A percentile compares a stretch with the other conserved stretches of the same genome.
Conservation (phyloP, 140 eudicot species). For the Erigeron philadelphicus region DNA sequence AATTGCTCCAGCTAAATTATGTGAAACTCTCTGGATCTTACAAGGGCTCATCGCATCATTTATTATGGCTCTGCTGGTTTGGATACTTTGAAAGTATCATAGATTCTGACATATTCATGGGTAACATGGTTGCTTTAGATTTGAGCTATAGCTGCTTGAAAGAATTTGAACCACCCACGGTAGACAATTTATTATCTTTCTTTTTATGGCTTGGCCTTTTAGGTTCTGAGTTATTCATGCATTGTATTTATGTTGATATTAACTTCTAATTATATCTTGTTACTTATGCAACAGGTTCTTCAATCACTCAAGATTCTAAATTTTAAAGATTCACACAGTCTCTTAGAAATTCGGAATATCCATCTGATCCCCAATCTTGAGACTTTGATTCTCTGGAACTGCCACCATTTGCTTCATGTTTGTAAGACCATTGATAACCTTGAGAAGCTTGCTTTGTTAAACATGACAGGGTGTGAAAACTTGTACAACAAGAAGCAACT, state of each 20-base stretch:
- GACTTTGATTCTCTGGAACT: constrained; percentile 30
- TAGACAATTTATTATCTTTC: neutral
- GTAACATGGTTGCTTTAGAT: constrained; percentile 32
- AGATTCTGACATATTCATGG: constrained; percentile 27
- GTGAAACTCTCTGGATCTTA: constrained; percentile 24
- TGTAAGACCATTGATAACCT: constrained; percentile 15
- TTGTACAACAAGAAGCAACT: neutral
- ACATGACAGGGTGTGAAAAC: constrained; percentile 31
- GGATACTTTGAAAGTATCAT: constrained; percentile 21
- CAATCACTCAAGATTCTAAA: constrained; percentile 23
- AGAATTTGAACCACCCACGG: constrained; percentile 22
- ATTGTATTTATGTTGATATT: neutral
- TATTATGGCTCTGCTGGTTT: constrained; percentile 32
- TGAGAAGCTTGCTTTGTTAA: constrained; percentile 19
- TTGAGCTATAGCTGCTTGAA: constrained; percentile 29
- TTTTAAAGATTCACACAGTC: constrained; percentile 23
- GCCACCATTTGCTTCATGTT: constrained; percentile 28
- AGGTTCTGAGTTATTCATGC: neutral
- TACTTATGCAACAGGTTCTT: constrained; percentile 25
- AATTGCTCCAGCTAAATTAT: constrained; percentile 32
- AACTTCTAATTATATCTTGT: neutral
- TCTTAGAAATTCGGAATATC: constrained; percentile 19
- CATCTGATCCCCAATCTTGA: constrained; percentile 28
- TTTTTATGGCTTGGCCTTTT: neutral
- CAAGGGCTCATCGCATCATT: constrained; percentile 18